These are phyloP conservation scores for Seiridium cupressi DNA, from an alignment of 2,329 filamentous ascomycete genomes.

Conservation along the genomic window DNA sequence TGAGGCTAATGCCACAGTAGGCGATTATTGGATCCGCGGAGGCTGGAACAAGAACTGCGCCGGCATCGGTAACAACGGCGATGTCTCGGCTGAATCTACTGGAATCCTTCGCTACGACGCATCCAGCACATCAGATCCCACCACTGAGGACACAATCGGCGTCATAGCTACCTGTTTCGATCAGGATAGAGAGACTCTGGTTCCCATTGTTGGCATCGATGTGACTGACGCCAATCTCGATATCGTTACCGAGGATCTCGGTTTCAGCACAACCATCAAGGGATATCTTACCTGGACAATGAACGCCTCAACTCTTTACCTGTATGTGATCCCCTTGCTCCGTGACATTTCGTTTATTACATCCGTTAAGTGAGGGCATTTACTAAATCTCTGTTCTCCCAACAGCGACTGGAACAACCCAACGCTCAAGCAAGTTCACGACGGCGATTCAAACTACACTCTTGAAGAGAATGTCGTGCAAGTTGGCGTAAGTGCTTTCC, in stretches of 20 bases:
- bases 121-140: constrained; percentile 10
- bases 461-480: constrained; percentile 20
- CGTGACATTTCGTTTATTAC: no score
- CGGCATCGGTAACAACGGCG: constrained; percentile 22
- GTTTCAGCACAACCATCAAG: constrained; percentile 16
- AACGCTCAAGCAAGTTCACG: constrained; percentile 14
- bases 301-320: constrained; percentile 38
- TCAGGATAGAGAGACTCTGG: constrained; percentile 25
- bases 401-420: constrained; percentile 38
- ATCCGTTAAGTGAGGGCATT: no score
- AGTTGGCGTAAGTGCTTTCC: constrained; percentile 4
- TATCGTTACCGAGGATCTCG: constrained; percentile 21
- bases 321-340: constrained; percentile 14
- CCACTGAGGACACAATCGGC: neutral
- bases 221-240: constrained; percentile 18
- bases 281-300: constrained; percentile 42
- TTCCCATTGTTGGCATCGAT: constrained; percentile 27
- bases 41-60: constrained; percentile 37
- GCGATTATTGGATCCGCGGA: constrained; percentile 45
- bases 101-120: constrained; percentile 43
- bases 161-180: constrained; percentile 25
- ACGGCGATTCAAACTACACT: constrained; percentile 14
- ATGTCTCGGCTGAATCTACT: constrained; percentile 36
- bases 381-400: no score
- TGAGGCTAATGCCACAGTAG: constrained; percentile 27